A percentile compares a stretch with the other conserved stretches of the same genome.
Conservation (phyloP, 2,329 filamentous ascomycete species). For the Aphanocladium album region DNA sequence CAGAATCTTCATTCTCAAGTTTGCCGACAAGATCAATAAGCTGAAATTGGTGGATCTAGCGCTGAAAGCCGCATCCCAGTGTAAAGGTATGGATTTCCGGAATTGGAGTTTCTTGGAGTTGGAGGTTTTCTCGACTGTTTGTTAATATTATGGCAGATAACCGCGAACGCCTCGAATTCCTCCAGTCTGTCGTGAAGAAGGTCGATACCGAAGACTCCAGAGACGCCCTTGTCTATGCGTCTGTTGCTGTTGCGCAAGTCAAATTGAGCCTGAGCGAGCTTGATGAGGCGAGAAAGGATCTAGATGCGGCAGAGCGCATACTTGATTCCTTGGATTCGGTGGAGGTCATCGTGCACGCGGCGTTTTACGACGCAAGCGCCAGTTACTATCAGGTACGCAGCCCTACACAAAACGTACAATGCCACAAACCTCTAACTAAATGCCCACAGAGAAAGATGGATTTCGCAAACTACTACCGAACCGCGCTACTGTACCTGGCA, state of each 20-base stretch:
- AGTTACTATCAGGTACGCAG: constrained; percentile 74
- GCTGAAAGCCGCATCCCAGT: constrained; percentile 80
- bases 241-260: constrained; percentile 81
- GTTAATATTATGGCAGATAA: constrained; percentile 58
- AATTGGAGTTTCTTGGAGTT: too few species aligned
- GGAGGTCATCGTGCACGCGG: constrained; percentile 89
- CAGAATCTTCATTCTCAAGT: constrained; percentile 90
- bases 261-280: constrained; percentile 76
- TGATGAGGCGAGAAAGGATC: constrained; percentile 77
- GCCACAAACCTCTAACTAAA: not conserved
- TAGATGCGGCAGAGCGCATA: constrained; percentile 82
- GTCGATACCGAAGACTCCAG: constrained; percentile 90
- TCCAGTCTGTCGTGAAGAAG: constrained; percentile 76
- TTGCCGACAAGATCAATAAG: constrained; percentile 98
- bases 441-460: constrained; percentile 69
- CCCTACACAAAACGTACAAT: not conserved
- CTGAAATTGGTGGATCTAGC: constrained; percentile 92
- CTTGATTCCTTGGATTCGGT: constrained; percentile 91
- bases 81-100: constrained; percentile 53
- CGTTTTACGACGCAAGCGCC: constrained; percentile 93
- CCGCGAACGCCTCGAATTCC: constrained; percentile 77
- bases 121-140: not conserved
- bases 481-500: constrained; percentile 93
- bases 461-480: constrained; percentile 96
- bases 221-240: constrained; percentile 93